Base-by-base conservation (phyloP, 441 rosid genomes). In the Adansonia madagascariensis region DNA sequence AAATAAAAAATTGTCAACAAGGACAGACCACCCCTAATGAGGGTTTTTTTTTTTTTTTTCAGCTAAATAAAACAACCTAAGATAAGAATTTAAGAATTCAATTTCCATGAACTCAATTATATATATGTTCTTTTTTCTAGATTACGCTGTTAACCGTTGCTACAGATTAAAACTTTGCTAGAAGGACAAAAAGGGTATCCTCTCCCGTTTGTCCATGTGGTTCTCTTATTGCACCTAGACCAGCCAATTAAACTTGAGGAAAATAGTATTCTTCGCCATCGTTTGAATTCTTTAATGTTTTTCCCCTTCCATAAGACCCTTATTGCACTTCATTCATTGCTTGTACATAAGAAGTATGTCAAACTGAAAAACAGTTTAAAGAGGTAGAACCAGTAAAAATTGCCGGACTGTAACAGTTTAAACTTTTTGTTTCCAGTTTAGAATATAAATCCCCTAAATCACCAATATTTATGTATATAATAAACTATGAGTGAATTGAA, bases 181-280 rank as follows among this genome's bases (percentile, higher is more conserved):
- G 18, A 71, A 61, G 66, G 43, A 27, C 27, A 71, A 15, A 71
- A 52, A 11, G 35, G 8, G 24, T n/a, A 53, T 53, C 62, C 18
- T 12, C 62, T 71, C 31, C 46, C 49, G 11, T 52, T 39, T 39
- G 27, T 11, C 75, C 63, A 11, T 11, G 10, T 8, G 17, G n/a
- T 71, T 9, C 49, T 53, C 22, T 20, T n/a, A 14, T 24, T 6
- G 59, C 59, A n/a, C 62, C n/a, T n/a, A 71, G 49, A 53, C n/a
- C 66, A 61, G 41, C 66, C 41, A 27, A 61, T 31, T 71, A 53
- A 71, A 55, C 35, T 8, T 10, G 22, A 72, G 64, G 75, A 39
- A 72, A 72, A 72, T 55, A 39, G 49, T 39, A 15, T 35, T 15
- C 22, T 64, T 39, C 4, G 15, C 62, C 60, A 71, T 53, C 17